Base-by-base conservation (phyloP, 2,329 filamentous ascomycete genomes). In the Chrysoporthe deuterocubensis region DNA sequence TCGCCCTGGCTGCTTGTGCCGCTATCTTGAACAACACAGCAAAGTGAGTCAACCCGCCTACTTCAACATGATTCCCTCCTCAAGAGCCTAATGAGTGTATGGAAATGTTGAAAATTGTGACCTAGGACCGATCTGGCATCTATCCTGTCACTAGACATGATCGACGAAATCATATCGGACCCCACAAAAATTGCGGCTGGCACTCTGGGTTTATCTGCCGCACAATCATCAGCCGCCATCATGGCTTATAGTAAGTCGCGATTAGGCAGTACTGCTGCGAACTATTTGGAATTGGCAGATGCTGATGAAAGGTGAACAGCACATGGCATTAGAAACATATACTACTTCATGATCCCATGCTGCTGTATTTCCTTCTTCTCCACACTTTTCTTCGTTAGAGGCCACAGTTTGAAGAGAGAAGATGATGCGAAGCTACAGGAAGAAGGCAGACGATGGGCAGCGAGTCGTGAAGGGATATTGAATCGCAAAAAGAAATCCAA, bases 251-350 rank as follows among this genome's bases (percentile, higher is more conserved):
- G 65, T 63, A 64, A 64, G 66, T 65, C 57, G 4, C 32, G 18
- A 18, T 54, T 18, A 3, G 2, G 4, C n/a, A 34, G 4, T n/a
- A 6, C 16, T 9, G 11, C 14, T 32, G 2, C 14, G 7, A n/a
- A 21, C 6, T 9, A 4, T 34, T 18, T 16, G 37, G 21, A 11
- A 11, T 18, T 9, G 2, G 16, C 18, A 46, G 43, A 26, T 40
- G 43, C 64, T 60, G 32, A 66, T n/a, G 4, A 2, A 13, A 34
- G 50, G 16, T 21, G 11, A 66, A 57, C 21, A 69, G 67, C 64
- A 6, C 64, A 66, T 50, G 63, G 68, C 32, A 67, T 70, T 18
- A 32, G 66, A 8, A 70, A 65, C 16, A 66, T 70, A 6, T 70
- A 67, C 59, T 63, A 67, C 21, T 65, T 70, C 37, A 64, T 64